A percentile compares a stretch with the other conserved stretches of the same genome.
Conservation (phyloP, 352 stramenopile species). For the Globisporangium okanoganense region DNA sequence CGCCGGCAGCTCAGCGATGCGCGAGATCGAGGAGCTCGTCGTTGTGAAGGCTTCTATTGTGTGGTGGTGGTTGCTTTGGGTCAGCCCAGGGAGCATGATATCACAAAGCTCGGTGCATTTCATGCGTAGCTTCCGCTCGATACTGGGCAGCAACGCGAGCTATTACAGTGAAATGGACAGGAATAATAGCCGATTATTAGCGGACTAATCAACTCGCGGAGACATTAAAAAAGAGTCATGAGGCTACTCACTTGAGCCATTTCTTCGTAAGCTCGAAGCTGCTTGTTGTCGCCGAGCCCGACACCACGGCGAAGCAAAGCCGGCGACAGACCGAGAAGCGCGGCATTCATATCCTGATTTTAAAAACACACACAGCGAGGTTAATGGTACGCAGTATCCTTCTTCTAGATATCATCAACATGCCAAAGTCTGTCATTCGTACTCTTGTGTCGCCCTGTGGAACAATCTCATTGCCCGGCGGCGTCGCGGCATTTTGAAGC, state of each 20-base stretch:
- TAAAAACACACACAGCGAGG: neutral
- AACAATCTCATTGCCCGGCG: slow-evolving; percentile 1
- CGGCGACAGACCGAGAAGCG: slow-evolving; percentile 24
- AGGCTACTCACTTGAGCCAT: slow-evolving; percentile 21
- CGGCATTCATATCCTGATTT: neutral
- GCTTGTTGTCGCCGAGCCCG: slow-evolving; percentile 18
- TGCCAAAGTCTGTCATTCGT: neutral
- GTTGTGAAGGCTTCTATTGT: neutral
- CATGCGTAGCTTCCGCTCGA: slow-evolving; percentile 27
- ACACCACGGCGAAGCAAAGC: slow-evolving; percentile 14
- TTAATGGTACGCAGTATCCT: neutral
- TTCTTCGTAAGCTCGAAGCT: slow-evolving; percentile 15
- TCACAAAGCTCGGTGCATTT: slow-evolving; percentile 33
- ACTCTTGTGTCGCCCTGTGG: neutral
- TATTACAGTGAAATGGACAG: slow-evolving; percentile 5
- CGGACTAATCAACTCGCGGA: neutral
- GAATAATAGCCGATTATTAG: neutral
- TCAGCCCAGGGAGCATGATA: slow-evolving; percentile 25
- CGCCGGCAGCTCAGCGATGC: slow-evolving; percentile 29
- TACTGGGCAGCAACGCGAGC: slow-evolving; percentile 22
- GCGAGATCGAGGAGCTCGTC: slow-evolving; percentile 8
- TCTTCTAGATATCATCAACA: neutral
- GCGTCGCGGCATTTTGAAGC: slow-evolving; percentile 5
- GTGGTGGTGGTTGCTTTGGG: slow-evolving; percentile 4
- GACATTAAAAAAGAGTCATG: no score